Percentiles rank a stretch among this genome's conserved stretches.
Conservation (phyloP, 768 basidiomycete species). For the Calocybe indica region DNA sequence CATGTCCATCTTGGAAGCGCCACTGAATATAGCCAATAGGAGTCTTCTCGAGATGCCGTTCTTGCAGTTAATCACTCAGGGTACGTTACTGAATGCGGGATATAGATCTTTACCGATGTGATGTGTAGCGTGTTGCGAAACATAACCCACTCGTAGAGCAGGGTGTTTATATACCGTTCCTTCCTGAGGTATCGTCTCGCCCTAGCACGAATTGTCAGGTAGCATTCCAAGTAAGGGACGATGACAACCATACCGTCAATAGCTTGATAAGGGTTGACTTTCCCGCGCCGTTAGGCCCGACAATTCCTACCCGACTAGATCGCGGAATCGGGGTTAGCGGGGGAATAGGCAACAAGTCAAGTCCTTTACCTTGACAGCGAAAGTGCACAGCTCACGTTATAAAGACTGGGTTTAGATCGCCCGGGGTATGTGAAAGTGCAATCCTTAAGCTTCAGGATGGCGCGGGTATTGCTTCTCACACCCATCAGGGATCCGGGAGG, state of each 20-base stretch:
- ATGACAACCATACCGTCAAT: conserved; percentile 53
- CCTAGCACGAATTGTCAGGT: conserved; percentile 35
- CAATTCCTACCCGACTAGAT: conserved; percentile 79
- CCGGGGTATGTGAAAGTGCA: conserved; percentile 97
- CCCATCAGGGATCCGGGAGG: conserved; percentile 96
- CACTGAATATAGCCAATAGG: conserved; percentile 97
- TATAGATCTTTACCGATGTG: conserved; percentile 59
- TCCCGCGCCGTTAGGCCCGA: conserved; percentile 93
- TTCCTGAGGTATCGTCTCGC: conserved; percentile 87
- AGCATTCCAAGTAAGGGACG: conserved; percentile 1
- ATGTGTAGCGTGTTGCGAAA: conserved; percentile 97
- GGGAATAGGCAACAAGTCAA: conserved; percentile 1
- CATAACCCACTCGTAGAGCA: conserved; percentile 88
- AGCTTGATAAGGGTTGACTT: conserved; percentile 96
- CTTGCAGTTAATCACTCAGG: conserved; percentile 28
- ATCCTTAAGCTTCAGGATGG: conserved; percentile 86
- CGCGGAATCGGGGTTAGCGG: conserved; percentile 12
- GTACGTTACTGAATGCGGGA: conserved; percentile 2
- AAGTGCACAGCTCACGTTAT: conserved; percentile 86
- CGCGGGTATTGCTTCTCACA: conserved; percentile 91
- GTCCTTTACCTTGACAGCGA: conserved; percentile 75
- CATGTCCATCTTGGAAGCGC: conserved; percentile 98
- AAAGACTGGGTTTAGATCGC: conserved; percentile 68
- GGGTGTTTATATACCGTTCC: conserved; percentile 94
- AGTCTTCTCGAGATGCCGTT: conserved; percentile 93